Evolutionary conservation across 164 flowering plant genomes (phyloP).

Genomic region (Berberis vulgaris): DNA sequence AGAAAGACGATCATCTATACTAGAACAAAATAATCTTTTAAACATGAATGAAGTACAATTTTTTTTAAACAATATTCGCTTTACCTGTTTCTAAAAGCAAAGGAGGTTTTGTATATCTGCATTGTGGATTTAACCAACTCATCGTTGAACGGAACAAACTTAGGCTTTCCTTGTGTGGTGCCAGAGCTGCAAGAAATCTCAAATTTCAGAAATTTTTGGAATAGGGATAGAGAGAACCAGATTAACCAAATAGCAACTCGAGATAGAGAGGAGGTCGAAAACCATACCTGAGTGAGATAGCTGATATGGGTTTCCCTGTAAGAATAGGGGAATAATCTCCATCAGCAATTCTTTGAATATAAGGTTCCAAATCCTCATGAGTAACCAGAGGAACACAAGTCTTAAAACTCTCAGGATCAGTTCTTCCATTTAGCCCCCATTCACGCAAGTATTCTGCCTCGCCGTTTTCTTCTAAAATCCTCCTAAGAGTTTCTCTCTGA

Average conservation of each 20-base stretch:
- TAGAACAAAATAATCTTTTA: no score
- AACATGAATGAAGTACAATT: no score
- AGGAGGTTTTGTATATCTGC: no score
- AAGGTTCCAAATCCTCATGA: slow-evolving; percentile 67
- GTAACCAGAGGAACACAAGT: slow-evolving; percentile 57
- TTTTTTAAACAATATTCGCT: no score
- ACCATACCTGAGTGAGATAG: slow-evolving; percentile 67
- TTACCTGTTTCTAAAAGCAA: no score
- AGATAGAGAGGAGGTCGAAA: neutral
- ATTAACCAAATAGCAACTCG: neutral
- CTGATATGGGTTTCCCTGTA: slow-evolving; percentile 67
- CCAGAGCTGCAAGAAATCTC: no score
- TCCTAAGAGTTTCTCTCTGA: slow-evolving; percentile 60
- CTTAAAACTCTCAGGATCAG: slow-evolving; percentile 66
- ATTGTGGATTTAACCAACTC: no score
- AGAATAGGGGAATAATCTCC: slow-evolving; percentile 63
- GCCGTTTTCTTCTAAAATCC: slow-evolving; percentile 66
- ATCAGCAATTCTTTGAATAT: slow-evolving; percentile 59
- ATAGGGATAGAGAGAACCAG: neutral
- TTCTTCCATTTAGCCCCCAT: slow-evolving; percentile 67
- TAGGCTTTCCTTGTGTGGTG: no score
- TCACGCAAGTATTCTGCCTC: slow-evolving; percentile 56
- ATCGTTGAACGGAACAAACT: no score
- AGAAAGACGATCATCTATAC: no score
- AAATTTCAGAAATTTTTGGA: neutral